Conservation (phyloP, 192 early-diverging fungal species). For the Polychytrium aggregatum region DNA sequence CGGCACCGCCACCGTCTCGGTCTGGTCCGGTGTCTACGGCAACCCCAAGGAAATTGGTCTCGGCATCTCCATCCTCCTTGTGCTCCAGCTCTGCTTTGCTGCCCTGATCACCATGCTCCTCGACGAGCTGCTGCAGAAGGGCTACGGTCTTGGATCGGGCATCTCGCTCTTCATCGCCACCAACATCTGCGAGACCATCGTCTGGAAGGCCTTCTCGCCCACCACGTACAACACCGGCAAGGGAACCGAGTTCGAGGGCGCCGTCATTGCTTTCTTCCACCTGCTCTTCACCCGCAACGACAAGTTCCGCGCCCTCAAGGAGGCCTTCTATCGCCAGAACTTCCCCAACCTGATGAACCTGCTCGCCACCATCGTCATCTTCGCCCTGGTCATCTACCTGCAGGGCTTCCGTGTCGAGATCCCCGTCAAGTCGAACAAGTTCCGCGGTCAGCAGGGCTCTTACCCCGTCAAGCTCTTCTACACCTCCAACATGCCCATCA, state of each 20-base stretch:
- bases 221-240: slow-evolving; percentile 96
- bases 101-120: slow-evolving; percentile 95
- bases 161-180: slow-evolving; percentile 99
- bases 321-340: slow-evolving; percentile 87
- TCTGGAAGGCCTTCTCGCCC: slow-evolving; percentile 98
- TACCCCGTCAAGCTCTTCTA: slow-evolving; percentile 99
- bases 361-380: slow-evolving; percentile 75
- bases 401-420: slow-evolving; percentile 99
- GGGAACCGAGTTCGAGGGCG: slow-evolving; percentile 97
- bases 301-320: slow-evolving; percentile 93
- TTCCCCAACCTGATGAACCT: slow-evolving; percentile 65
- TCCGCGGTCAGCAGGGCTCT: slow-evolving; percentile 94
- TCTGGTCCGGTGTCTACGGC: slow-evolving; percentile 97
- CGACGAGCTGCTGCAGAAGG: slow-evolving; percentile 99
- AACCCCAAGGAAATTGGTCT: slow-evolving; percentile 91
- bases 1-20: slow-evolving; percentile 96
- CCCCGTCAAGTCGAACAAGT: slow-evolving; percentile 88
- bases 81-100: slow-evolving; percentile 95
- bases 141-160: slow-evolving; percentile 98
- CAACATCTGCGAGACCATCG: slow-evolving; percentile 98
- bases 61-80: slow-evolving; percentile 89
- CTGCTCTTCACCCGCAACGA: slow-evolving; percentile 87
- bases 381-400: slow-evolving; percentile 63
- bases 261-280: slow-evolving; percentile 90
- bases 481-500: slow-evolving; percentile 99